Base-by-base conservation (phyloP, 192 early-diverging fungal species). In the Allomyces javanicus region DNA sequence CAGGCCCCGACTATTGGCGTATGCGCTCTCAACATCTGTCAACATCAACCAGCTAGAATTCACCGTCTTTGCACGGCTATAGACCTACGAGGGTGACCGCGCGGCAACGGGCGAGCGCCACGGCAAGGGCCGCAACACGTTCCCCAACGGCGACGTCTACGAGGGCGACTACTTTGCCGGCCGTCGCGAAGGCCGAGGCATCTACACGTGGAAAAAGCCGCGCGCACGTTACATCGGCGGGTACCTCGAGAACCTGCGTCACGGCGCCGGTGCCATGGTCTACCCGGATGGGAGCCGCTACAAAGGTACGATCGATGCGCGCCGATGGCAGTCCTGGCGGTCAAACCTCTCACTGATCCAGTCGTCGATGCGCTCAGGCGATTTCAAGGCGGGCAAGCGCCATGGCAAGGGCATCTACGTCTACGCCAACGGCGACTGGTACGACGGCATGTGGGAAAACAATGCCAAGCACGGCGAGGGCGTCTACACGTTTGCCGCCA, bases 61-160 rank as follows among this genome's bases (percentile, higher is more conserved):
- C 22, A 10, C 0, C 65, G 24, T 11, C 9, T 62, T 23, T 62
- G 22, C n/a, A 11, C 10, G 62, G 62, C 24, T 4, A 14, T 25
- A 81, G 80, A 69, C 69, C n/a, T 84, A 84, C 68, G 80, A 79
- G 62, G 82, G 82, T 14, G 78, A 79, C 44, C 67, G 82, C 40
- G 79, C 80, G 68, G 79, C 73, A 24, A 63, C 64, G 11, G 72
- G 68, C 22, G 74, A 81, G 61, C 67, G 82, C 26, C 82, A 84
- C 70, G 82, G 82, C 19, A 75, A 79, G 58, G 82, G 80, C 11
- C 77, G 77, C 63, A 82, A 76, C 65, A 72, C 70, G 12, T 84
- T 84, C 67, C 72, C 77, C 45, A 84, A 84, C 68, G 78, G 78
- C 24, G 82, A 84, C 67, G 70, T 74, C 23, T 83, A 79, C 72